Conservation (phyloP, 2,329 filamentous ascomycete species). For the Colletotrichum liaoningense region DNA sequence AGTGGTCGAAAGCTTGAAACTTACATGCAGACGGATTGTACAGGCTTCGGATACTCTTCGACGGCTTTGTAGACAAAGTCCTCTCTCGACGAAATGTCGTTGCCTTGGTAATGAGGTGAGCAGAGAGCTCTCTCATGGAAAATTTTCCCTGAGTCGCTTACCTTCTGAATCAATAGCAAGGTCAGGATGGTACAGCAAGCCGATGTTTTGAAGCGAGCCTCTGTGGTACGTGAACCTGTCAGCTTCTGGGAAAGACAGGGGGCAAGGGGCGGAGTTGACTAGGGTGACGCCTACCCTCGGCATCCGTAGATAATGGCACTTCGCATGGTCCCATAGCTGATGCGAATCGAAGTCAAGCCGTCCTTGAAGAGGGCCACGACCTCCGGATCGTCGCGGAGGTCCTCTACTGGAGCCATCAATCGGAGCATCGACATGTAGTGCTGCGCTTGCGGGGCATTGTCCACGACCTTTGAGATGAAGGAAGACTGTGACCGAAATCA, state of each 20-base stretch:
- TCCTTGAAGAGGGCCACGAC: background rate
- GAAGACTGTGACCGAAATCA: background rate
- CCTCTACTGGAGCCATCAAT: background rate
- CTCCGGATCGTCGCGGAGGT: background rate
- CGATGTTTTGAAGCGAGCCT: conserved; percentile 3
- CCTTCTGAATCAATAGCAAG: background rate
- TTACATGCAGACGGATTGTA: background rate
- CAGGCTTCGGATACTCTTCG: background rate
- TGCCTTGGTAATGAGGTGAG: background rate
- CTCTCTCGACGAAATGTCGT: background rate
- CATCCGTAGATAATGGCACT: background rate
- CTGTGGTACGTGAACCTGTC: background rate
- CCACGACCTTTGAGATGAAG: background rate
- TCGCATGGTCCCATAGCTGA: background rate
- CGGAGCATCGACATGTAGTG: conserved; percentile 3
- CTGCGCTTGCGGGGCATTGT: background rate
- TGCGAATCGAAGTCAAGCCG: background rate
- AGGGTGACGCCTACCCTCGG: background rate
- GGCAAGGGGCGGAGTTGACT: background rate
- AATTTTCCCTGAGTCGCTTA: background rate
- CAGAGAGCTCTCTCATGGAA: background rate
- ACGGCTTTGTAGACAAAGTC: background rate
- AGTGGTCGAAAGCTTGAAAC: no score
- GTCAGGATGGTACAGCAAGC: background rate
- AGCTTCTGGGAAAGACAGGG: background rate